phyloP scores from a whole-genome alignment of 805 yeast species.

The Candida endomychidarum region DNA sequence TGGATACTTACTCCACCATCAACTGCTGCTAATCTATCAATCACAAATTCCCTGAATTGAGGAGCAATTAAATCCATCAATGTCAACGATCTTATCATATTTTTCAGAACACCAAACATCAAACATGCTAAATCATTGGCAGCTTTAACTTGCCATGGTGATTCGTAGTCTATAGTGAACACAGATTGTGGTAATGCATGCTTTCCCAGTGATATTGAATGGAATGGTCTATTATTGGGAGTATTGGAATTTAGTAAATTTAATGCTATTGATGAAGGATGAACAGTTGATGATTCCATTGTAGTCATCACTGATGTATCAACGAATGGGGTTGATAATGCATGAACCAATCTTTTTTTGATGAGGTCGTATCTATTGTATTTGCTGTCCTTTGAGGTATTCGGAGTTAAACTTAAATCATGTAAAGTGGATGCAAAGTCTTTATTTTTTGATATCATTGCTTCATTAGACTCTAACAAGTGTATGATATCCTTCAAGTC shows the following conservation, averaged over 20 bases:
- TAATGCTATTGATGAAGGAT: slow-evolving; percentile 35
- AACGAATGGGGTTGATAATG: slow-evolving; percentile 66
- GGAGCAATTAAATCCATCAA: slow-evolving; percentile 77
- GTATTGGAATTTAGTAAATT: slow-evolving; percentile 21
- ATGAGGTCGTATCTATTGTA: slow-evolving; percentile 35
- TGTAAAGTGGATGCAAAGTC: slow-evolving; percentile 56
- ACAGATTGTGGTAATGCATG: slow-evolving; percentile 78
- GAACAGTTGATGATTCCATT: slow-evolving; percentile 22
- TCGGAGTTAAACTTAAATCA: slow-evolving; percentile 44
- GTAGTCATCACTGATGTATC: slow-evolving; percentile 38
- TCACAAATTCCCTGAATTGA: slow-evolving; percentile 69
- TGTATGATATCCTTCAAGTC: slow-evolving; percentile 52
- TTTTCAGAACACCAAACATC: slow-evolving; percentile 77
- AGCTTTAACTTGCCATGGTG: slow-evolving; percentile 80
- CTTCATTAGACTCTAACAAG: slow-evolving; percentile 43
- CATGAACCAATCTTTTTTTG: slow-evolving; percentile 52
- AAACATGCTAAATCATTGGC: slow-evolving; percentile 89
- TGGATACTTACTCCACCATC: slow-evolving; percentile 18
- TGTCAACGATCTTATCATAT: slow-evolving; percentile 58
- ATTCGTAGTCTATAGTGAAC: slow-evolving; percentile 69
- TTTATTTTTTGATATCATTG: slow-evolving; percentile 26
- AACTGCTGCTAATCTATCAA: slow-evolving; percentile 40
- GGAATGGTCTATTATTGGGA: slow-evolving; percentile 47
- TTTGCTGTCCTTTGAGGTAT: slow-evolving; percentile 27
- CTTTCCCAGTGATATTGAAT: slow-evolving; percentile 67